A percentile compares a stretch with the other conserved stretches of the same genome.
Evolutionary conservation across 2,329 filamentous ascomycete species (phyloP).

Genomic region (Pestalotiopsis sp.): DNA sequence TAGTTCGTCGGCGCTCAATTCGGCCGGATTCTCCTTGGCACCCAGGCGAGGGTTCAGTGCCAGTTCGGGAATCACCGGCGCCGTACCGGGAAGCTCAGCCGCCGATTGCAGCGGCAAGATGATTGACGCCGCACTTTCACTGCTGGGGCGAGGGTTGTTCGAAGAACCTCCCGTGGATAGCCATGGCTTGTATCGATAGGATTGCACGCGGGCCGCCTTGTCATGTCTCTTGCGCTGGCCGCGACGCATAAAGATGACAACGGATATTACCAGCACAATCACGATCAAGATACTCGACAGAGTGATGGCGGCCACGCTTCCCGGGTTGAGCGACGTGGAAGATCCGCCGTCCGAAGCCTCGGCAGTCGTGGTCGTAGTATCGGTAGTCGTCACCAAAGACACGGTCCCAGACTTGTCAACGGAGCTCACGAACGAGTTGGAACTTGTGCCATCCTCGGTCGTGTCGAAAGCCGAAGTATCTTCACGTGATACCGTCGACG

Average conservation of each 20-base stretch:
- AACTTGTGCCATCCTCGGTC: background rate
- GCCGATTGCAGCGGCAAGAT: background rate
- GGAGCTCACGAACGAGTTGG: background rate
- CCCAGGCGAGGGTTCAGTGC: background rate
- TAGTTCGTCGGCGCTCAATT: constrained; percentile 6
- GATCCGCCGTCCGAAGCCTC: background rate
- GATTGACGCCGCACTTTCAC: background rate
- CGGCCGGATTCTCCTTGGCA: constrained; percentile 12
- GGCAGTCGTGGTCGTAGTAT: background rate
- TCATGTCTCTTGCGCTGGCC: background rate
- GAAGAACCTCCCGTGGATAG: background rate
- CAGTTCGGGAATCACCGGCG: constrained; percentile 1
- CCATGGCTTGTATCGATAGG: background rate
- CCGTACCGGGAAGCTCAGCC: background rate
- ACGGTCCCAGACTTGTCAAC: background rate
- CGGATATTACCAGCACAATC: constrained; percentile 19
- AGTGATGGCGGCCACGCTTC: constrained; percentile 21
- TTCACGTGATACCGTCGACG: background rate
- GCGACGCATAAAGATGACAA: constrained; percentile 15
- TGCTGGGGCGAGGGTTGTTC: background rate
- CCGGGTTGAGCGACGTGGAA: background rate
- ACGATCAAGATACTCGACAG: constrained; percentile 24
- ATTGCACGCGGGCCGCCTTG: background rate
- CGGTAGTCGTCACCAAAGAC: background rate
- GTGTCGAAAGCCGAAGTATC: background rate